Evolutionary conservation across 805 yeast genomes (phyloP).

Genomic region (Dipodascopsis tothii): DNA sequence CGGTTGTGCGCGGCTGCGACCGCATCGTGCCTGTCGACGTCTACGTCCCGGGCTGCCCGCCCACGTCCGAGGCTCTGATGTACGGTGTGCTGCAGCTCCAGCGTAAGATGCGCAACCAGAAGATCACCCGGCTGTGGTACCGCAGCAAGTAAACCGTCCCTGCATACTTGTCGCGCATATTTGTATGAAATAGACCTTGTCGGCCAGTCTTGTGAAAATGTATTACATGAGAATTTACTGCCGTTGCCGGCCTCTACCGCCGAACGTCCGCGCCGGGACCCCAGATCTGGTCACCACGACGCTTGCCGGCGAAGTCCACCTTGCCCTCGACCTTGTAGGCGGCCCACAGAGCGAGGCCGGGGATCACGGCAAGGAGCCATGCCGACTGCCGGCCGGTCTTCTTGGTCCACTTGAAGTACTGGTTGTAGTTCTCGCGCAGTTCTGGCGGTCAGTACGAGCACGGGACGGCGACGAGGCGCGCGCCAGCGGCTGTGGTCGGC

Average conservation of each 20-base stretch:
- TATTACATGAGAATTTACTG: background rate
- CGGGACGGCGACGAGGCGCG: too few species aligned
- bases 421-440: constrained; percentile 20
- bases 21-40: constrained; percentile 82
- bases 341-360: constrained; percentile 8
- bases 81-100: constrained; percentile 84
- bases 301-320: constrained; percentile 21
- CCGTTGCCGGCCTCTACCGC: background rate
- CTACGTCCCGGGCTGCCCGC: constrained; percentile 90
- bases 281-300: constrained; percentile 18
- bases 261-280: constrained; percentile 1
- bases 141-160: constrained; percentile 15
- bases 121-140: constrained; percentile 57
- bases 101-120: constrained; percentile 79
- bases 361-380: constrained; percentile 11
- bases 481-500: too few species aligned
- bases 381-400: constrained; percentile 13
- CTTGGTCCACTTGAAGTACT: constrained; percentile 17
- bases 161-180: background rate
- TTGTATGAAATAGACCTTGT: background rate
- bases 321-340: constrained; percentile 19
- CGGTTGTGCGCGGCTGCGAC: constrained; percentile 86
- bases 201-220: background rate
- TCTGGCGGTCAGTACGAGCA: constrained; percentile 5
- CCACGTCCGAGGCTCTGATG: constrained; percentile 84